Percentiles rank a stretch among this genome's conserved stretches.
These are phyloP conservation scores for Phytophthora crassamura DNA, from an alignment of 352 stramenopile species.

Conservation along the genomic window DNA sequence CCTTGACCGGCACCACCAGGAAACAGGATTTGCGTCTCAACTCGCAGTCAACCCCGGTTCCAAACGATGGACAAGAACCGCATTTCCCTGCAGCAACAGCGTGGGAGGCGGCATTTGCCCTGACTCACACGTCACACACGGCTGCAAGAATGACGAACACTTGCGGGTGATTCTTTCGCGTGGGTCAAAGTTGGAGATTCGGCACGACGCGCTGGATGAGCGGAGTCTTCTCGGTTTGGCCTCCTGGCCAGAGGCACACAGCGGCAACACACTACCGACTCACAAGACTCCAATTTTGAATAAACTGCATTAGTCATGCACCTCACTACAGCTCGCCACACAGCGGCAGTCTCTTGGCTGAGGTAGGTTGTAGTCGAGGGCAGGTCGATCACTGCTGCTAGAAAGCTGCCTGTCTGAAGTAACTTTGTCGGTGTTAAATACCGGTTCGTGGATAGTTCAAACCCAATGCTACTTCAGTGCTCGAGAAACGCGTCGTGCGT, in stretches of 20 bases:
- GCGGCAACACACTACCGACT: too few relatives aligned
- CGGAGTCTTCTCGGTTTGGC: too few relatives aligned
- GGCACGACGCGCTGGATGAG: too few relatives aligned
- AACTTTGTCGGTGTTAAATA: slow-evolving; percentile 26
- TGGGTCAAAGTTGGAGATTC: too few relatives aligned
- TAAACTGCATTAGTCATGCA: too few relatives aligned
- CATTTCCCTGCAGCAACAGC: slow-evolving; percentile 13
- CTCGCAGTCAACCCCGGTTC: not conserved
- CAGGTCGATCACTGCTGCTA: too few relatives aligned
- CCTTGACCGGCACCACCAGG: not conserved
- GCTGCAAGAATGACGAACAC: not conserved
- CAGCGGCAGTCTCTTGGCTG: too few relatives aligned
- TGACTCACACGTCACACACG: slow-evolving; percentile 10
- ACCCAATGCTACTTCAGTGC: slow-evolving; percentile 21
- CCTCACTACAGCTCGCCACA: too few relatives aligned
- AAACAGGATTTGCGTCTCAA: slow-evolving; percentile 11
- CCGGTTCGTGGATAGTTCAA: slow-evolving; percentile 25
- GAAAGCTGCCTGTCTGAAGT: slow-evolving; percentile 14
- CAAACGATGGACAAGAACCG: not conserved
- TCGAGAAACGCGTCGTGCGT: slow-evolving; percentile 26
- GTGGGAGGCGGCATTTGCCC: not conserved
- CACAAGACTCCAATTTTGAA: too few relatives aligned
- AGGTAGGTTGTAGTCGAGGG: too few relatives aligned
- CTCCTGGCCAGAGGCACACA: too few relatives aligned
- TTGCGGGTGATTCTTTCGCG: not conserved